Evolutionary conservation across 306 rosid species (phyloP).

Genomic region (Cucurbita argyrosperma): DNA sequence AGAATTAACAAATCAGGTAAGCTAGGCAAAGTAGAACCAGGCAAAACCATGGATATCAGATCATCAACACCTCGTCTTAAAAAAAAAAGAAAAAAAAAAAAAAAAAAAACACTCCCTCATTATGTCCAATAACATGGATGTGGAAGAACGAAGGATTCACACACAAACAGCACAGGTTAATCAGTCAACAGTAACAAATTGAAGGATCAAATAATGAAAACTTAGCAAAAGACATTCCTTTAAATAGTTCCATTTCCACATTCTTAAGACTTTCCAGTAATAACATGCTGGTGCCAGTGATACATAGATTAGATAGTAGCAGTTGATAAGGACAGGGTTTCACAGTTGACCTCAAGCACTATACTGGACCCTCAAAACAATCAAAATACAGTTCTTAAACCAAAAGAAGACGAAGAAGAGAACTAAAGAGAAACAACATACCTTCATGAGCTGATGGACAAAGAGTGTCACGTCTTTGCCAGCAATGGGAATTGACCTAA

Average conservation of each 20-base stretch:
- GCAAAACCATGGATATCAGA: not conserved
- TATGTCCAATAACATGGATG: not conserved
- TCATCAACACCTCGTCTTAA: not conserved
- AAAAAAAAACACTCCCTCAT: not conserved
- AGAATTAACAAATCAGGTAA: not conserved
- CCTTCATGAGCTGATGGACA: slow-evolving; percentile 97
- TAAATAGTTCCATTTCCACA: not conserved
- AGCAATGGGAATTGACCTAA: slow-evolving; percentile 78
- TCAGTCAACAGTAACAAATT: not conserved
- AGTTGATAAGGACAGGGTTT: not conserved
- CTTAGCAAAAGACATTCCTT: not conserved
- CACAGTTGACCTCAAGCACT: not conserved
- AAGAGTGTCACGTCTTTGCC: slow-evolving; percentile 93
- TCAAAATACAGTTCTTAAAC: not conserved
- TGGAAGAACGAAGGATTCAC: not conserved
- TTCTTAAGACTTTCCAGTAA: not conserved
- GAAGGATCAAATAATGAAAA: not conserved
- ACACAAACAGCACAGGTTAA: not conserved
- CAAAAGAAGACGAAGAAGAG: not conserved
- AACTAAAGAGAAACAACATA: slow-evolving; percentile 18
- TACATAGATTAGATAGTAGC: not conserved
- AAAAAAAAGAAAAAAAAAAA: not conserved
- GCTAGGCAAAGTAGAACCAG: not conserved
- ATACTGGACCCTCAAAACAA: not conserved
- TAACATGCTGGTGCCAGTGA: not conserved